Base-by-base conservation (phyloP, 148 eudicot genomes). In the Diospyros kaki region DNA sequence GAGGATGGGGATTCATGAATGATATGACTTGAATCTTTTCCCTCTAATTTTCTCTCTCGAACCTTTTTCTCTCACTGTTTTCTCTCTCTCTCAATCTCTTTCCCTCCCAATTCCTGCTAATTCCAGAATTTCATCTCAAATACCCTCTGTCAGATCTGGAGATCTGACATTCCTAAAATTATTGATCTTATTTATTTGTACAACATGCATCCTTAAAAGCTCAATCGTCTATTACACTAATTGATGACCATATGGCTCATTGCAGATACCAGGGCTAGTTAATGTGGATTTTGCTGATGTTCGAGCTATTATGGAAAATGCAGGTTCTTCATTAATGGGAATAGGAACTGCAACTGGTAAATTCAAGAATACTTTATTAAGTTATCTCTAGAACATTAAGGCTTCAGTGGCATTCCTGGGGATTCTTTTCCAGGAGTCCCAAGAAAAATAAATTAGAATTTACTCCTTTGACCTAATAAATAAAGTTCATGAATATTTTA, bases 221-320 rank as follows among this genome's bases (percentile, higher is more conserved):
- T 28, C 45, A 4, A 44, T 40, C n/a, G 9, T 46, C 65, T 46
- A 7, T 60, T 52, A 51, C n/a, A 64, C 65, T 71, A 58, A 68
- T 51, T 73, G 45, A 13, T 68, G 64, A 73, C 68, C 45, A 53
- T 18, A 61, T 52, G 17, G 65, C 11, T 71, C 66, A 38, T 59
- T 82, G 73, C 91, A 94, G 98, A 83, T 94, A 73, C 97, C 98
- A 41, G 98, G 98, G 64, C 89, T 95, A 52, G 98, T 95, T 58
- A 95, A 95, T 74, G 98, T 95, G 61, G 98, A 95, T 87, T 95
- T 95, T 88, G 98, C 98, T 78, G 98, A 95, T 87, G 98, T 95
- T 64, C 87, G 98, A 73, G 96, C 98, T 74, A 90, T 95, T 74
- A 92, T 95, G 98, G 98, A 93, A 42, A 91, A 86, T 88, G 98